phyloP scores from a whole-genome alignment of 1,284 basidiomycete species.

The Pseudozyma tsukubaensis region DNA sequence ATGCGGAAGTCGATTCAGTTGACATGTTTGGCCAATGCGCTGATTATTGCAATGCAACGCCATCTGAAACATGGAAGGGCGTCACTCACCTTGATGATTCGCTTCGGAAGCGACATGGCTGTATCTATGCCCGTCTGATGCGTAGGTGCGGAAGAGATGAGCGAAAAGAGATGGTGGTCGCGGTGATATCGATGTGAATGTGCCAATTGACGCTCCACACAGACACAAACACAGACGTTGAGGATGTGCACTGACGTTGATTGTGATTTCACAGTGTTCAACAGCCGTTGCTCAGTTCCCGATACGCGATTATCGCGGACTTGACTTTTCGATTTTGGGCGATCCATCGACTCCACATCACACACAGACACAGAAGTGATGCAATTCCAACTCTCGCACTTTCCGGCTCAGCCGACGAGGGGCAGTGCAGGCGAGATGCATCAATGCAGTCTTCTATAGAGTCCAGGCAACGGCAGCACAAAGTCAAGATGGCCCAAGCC shows the following conservation, averaged over 20 bases:
- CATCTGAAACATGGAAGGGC: not conserved
- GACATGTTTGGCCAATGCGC: not conserved
- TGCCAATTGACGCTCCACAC: not conserved
- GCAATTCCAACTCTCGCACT: not conserved
- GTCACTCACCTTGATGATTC: conserved; percentile 66
- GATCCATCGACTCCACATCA: conserved; percentile 1
- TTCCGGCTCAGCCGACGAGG: no score
- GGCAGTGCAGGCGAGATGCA: no score
- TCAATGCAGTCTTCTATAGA: no score
- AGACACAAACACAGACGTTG: not conserved
- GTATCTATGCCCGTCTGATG: not conserved
- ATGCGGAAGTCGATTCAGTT: not conserved
- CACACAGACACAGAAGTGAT: not conserved
- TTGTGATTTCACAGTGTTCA: no score
- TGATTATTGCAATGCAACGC: no score
- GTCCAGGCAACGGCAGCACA: no score
- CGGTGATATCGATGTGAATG: not conserved
- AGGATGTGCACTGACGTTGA: no score
- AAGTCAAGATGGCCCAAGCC: conserved; percentile 8
- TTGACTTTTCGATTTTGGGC: not conserved
- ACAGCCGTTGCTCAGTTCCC: no score
- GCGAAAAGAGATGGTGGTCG: not conserved
- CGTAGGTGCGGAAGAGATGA: not conserved
- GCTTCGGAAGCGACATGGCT: conserved; percentile 66
- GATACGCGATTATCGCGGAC: not conserved